A percentile compares a stretch with the other conserved stretches of the same genome.
These are phyloP conservation scores for Xanthoconium purpureum DNA, from an alignment of 768 basidiomycete species.

Conservation along the genomic window DNA sequence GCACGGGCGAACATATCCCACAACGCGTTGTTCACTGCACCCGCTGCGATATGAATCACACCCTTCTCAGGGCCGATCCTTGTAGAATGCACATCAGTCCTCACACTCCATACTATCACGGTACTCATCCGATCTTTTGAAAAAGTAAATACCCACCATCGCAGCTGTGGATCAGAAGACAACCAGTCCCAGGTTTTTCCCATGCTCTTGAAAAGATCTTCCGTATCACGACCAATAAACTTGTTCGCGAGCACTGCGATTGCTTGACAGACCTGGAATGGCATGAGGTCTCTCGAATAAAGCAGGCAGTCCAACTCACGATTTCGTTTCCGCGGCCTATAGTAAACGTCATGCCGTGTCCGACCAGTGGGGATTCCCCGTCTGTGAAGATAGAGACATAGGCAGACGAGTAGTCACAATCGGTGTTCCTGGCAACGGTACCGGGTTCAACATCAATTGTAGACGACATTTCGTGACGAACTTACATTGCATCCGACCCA, in stretches of 20 bases:
- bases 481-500: slow-evolving; percentile 90
- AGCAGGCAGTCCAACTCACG: slow-evolving; percentile 36
- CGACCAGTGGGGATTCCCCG: slow-evolving; percentile 63
- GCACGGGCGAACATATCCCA: slow-evolving; percentile 92
- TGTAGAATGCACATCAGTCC: slow-evolving; percentile 1
- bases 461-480: not conserved
- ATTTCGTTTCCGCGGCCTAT: slow-evolving; percentile 96
- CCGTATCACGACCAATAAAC: slow-evolving; percentile 79
- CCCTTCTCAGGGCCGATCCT: slow-evolving; percentile 96
- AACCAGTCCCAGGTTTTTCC: slow-evolving; percentile 87
- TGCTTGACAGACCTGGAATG: slow-evolving; percentile 67
- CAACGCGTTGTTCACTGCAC: slow-evolving; percentile 85
- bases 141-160: slow-evolving; percentile 55
- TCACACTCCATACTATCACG: not conserved
- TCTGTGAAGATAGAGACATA: slow-evolving; percentile 76
- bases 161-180: slow-evolving; percentile 82
- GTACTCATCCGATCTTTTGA: not conserved
- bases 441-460: not conserved
- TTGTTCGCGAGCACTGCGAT: slow-evolving; percentile 77
- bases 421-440: slow-evolving; percentile 69
- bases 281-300: not conserved
- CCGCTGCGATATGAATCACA: slow-evolving; percentile 87
- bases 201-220: slow-evolving; percentile 85
- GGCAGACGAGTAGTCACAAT: slow-evolving; percentile 94
- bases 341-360: slow-evolving; percentile 95